Percentiles rank a stretch among this genome's conserved stretches.
phyloP scores from a whole-genome alignment of 2,329 filamentous ascomycete genomes.

The Xylariaceae sp. region DNA sequence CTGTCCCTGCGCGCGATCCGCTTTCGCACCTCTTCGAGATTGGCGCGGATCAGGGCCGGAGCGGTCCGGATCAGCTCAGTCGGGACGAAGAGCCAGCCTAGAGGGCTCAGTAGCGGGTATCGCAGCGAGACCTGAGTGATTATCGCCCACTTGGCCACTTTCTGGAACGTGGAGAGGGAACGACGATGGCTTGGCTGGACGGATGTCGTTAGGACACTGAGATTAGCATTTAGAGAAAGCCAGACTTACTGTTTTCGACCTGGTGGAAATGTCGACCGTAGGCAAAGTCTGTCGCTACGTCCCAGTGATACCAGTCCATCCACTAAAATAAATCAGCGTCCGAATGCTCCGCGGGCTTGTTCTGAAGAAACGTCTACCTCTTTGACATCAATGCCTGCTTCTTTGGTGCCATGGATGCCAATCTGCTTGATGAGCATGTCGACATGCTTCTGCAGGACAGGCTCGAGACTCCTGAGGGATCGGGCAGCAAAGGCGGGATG shows the following conservation, averaged over 20 bases:
- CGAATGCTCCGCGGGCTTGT: neutral
- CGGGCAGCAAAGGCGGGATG: conserved; percentile 6
- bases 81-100: conserved; percentile 10
- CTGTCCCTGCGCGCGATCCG: conserved; percentile 11
- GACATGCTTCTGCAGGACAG: conserved; percentile 5
- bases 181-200: too few species aligned
- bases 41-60: conserved; percentile 4
- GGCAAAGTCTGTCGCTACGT: conserved; percentile 12
- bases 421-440: conserved; percentile 7
- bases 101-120: conserved; percentile 7
- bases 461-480: conserved; percentile 3
- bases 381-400: conserved; percentile 3
- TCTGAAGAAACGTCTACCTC: neutral
- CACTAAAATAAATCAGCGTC: conserved; percentile 2
- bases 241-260: conserved; percentile 9
- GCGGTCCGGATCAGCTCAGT: conserved; percentile 1
- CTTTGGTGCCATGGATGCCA: conserved; percentile 1
- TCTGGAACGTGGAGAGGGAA: too few species aligned
- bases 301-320: conserved; percentile 12
- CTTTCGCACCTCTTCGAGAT: conserved; percentile 5
- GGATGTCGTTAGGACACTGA: too few species aligned
- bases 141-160: neutral
- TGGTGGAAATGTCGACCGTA: conserved; percentile 11
- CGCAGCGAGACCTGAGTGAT: neutral
- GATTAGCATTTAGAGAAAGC: neutral